Percentiles rank a stretch among this genome's conserved stretches.
phyloP scores from a whole-genome alignment of 1,139 yeast genomes.

The Kluyveromyces sp. region DNA sequence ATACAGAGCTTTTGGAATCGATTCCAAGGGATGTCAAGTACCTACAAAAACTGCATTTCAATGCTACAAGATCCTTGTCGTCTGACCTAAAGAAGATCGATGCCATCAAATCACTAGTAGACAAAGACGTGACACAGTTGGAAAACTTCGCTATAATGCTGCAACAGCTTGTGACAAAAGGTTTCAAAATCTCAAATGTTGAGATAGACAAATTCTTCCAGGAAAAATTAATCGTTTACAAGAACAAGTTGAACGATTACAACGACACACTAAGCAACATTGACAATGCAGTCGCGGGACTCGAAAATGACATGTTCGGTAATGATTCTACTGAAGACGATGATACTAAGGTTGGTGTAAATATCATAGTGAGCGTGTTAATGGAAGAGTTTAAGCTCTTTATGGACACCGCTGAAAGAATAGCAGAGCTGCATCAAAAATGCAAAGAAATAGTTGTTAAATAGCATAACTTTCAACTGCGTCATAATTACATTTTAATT shows the following conservation, averaged over 20 bases:
- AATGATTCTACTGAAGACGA: conserved; percentile 8
- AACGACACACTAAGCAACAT: conserved; percentile 59
- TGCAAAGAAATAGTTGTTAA: conserved; percentile 35
- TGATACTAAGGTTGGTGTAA: conserved; percentile 18
- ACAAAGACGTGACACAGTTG: conserved; percentile 44
- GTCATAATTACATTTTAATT: no score
- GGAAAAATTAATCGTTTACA: conserved; percentile 43
- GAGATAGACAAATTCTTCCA: conserved; percentile 51
- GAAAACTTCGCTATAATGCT: conserved; percentile 60
- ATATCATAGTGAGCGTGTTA: conserved; percentile 40
- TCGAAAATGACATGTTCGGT: conserved; percentile 40
- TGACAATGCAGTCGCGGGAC: conserved; percentile 67
- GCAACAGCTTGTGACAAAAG: conserved; percentile 60
- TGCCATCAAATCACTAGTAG: conserved; percentile 39
- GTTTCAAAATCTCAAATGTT: conserved; percentile 51
- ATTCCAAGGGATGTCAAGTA: conserved; percentile 82
- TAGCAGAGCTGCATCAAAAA: conserved; percentile 82
- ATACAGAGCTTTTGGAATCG: conserved; percentile 62
- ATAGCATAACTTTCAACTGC: background rate
- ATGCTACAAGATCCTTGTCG: conserved; percentile 60
- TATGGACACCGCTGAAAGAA: conserved; percentile 83
- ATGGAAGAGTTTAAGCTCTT: conserved; percentile 77
- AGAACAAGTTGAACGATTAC: conserved; percentile 57
- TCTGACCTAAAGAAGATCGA: conserved; percentile 47
- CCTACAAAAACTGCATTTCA: conserved; percentile 52